Base-by-base conservation (phyloP, 2,329 filamentous ascomycete genomes). In the Ophiognomonia clavigignenti-juglandacearum region DNA sequence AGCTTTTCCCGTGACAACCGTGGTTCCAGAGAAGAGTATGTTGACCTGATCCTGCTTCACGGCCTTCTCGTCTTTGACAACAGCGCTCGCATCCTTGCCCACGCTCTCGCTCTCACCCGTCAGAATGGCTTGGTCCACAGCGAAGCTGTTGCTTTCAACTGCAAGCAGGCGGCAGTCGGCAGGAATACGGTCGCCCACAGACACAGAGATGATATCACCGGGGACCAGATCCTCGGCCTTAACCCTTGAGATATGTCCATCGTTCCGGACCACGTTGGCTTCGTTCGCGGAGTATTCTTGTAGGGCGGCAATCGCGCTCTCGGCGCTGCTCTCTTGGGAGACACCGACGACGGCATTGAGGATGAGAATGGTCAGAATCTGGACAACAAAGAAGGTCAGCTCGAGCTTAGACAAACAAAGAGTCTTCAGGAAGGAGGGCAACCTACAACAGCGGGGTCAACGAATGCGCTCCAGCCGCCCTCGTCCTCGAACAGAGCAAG, bases 271-370 rank as follows among this genome's bases (percentile, higher is more conserved):
- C 44, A 95, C 92, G 64, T 92, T 98, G 58, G 93, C 92, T 68
- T 96, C 89, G 69, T 97, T 98, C 61, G 93, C 93, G 24, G 92
- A 97, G 72, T 98, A 98, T 78, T 98, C 92, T 70, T 98, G 93
- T 48, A 98, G 80, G 37, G 93, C 93, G 22, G 93, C 91, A 64
- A 98, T 98, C 43, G 93, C 93, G 73, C 97, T 96, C 68, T 98
- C 93, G 56, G 93, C 93, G 63, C 91, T 96, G 70, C 88, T 96
- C 75, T 98, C 93, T 75, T 98, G 93, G 47, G 92, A 96, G 23
- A 98, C 93, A 64, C 93, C 93, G 54, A 98, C 93, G 57, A 98
- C 85, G 52, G 93, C 88, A 70, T 98, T 98, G 59, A 98, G 83
- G 54, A 98, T 86, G 38, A 98, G 78, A 62, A 98, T 98, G 22